Percentiles rank a stretch among this genome's conserved stretches.
phyloP scores from a whole-genome alignment of 2,329 filamentous ascomycete species.

The Arthroderma uncinatum region DNA sequence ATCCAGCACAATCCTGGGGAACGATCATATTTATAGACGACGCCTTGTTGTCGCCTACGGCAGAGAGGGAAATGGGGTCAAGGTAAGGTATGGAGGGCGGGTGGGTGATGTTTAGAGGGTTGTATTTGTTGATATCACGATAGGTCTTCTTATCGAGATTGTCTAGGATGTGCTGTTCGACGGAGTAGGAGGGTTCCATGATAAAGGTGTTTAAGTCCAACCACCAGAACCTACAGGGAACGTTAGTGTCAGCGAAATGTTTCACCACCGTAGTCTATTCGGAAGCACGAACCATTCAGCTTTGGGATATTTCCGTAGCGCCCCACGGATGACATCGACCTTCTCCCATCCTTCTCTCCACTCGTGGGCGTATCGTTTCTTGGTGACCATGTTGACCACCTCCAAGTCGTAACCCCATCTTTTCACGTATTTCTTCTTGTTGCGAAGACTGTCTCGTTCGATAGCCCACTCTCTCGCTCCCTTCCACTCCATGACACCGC shows the following conservation, averaged over 20 bases:
- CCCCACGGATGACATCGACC: constrained; percentile 81
- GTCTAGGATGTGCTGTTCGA: constrained; percentile 85
- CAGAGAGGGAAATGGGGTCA: constrained; percentile 60
- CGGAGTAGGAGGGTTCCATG: constrained; percentile 87
- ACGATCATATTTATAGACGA: constrained; percentile 79
- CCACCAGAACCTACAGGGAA: constrained; percentile 80
- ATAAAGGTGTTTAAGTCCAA: constrained; percentile 94
- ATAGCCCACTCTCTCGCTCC: constrained; percentile 95
- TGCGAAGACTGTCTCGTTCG: constrained; percentile 87
- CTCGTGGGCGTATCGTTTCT: constrained; percentile 96
- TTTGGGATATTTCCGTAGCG: constrained; percentile 84
- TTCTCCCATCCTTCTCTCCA: constrained; percentile 99
- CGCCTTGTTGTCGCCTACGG: constrained; percentile 62
- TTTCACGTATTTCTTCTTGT: constrained; percentile 79
- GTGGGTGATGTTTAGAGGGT: constrained; percentile 86
- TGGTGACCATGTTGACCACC: constrained; percentile 96
- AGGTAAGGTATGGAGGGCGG: constrained; percentile 65
- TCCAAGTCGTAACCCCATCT: constrained; percentile 93
- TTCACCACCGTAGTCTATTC: too few relatives aligned
- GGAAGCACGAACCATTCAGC: constrained; percentile 70
- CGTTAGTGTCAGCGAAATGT: constrained; percentile 10
- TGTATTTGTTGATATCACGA: constrained; percentile 92
- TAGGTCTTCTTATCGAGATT: constrained; percentile 63
- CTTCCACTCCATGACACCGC: constrained; percentile 99
- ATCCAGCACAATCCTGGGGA: constrained; percentile 87